These are phyloP conservation scores for Selenicereus undatus DNA, from an alignment of 148 eudicot species.

Conservation along the genomic window DNA sequence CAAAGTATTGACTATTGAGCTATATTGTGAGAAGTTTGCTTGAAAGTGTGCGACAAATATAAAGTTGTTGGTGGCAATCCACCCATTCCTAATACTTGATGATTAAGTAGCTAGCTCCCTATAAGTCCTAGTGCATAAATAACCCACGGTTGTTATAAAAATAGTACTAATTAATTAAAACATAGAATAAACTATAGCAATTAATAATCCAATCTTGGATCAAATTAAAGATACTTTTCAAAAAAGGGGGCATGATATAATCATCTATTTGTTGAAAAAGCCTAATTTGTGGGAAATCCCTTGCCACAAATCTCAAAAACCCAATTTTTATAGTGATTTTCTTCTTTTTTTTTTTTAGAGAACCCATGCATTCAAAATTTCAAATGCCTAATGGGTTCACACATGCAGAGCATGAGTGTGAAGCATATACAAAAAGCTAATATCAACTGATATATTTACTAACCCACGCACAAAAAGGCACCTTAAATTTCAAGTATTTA, in stretches of 20 bases:
- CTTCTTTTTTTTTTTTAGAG: neutral
- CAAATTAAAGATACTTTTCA: neutral
- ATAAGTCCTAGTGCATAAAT: no score
- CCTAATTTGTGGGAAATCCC: slow-evolving; percentile 19
- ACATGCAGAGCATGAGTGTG: slow-evolving; percentile 20
- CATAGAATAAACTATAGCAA: neutral
- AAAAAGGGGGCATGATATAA: neutral
- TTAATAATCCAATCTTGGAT: neutral
- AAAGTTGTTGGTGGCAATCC: no score
- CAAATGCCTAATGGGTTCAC: slow-evolving; percentile 27
- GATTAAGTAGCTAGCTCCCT: no score
- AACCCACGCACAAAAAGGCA: slow-evolving; percentile 35
- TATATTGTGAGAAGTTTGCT: no score
- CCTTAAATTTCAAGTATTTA: no score
- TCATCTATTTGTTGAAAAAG: slow-evolving; percentile 29
- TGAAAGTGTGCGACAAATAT: no score
- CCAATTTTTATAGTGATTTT: neutral
- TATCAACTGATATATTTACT: slow-evolving; percentile 7
- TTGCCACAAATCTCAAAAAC: slow-evolving; percentile 19
- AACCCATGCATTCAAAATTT: neutral
- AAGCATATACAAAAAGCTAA: slow-evolving; percentile 13
- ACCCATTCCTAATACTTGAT: no score
- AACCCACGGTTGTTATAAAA: no score
- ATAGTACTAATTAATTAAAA: neutral
- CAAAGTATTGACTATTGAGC: no score